These are phyloP conservation scores for Syncephalastrum contaminatum DNA, from an alignment of 371 early-diverging fungal genomes.

Conservation along the genomic window DNA sequence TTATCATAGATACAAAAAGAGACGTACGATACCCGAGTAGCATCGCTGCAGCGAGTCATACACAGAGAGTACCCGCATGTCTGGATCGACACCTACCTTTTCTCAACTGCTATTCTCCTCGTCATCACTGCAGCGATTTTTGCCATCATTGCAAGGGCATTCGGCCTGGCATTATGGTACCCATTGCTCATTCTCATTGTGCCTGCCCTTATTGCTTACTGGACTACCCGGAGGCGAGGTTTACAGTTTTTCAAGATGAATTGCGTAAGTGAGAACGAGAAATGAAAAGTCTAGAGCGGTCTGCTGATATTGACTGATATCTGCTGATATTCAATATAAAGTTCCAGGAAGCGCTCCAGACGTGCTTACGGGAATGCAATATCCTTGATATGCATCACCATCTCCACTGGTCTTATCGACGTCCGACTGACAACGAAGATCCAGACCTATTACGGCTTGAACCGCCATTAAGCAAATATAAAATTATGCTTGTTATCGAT, in stretches of 20 bases:
- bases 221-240: constrained; percentile 33
- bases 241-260: constrained; percentile 16
- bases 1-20: constrained; percentile 24
- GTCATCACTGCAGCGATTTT: constrained; percentile 31
- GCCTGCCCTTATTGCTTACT: constrained; percentile 33
- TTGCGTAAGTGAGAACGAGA: constrained; percentile 5
- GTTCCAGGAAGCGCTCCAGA: constrained; percentile 34
- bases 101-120: constrained; percentile 23
- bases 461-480: constrained; percentile 10
- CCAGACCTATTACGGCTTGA: constrained; percentile 14
- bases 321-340: constrained; percentile 6
- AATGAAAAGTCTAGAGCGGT: neutral
- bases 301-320: neutral
- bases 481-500: constrained; percentile 30
- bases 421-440: constrained; percentile 26
- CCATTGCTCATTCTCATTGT: constrained; percentile 28
- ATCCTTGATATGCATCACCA: constrained; percentile 24
- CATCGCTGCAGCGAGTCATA: constrained; percentile 22
- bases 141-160: constrained; percentile 29
- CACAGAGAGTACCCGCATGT: constrained; percentile 24
- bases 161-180: constrained; percentile 24
- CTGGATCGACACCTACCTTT: constrained; percentile 33
- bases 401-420: constrained; percentile 33
- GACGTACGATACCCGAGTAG: constrained; percentile 20
- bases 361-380: constrained; percentile 26